Percentiles rank a stretch among this genome's conserved stretches.
Evolutionary conservation across 345 rosid species (phyloP).

Genomic region (sweet orange (Citrus sinensis)): DNA sequence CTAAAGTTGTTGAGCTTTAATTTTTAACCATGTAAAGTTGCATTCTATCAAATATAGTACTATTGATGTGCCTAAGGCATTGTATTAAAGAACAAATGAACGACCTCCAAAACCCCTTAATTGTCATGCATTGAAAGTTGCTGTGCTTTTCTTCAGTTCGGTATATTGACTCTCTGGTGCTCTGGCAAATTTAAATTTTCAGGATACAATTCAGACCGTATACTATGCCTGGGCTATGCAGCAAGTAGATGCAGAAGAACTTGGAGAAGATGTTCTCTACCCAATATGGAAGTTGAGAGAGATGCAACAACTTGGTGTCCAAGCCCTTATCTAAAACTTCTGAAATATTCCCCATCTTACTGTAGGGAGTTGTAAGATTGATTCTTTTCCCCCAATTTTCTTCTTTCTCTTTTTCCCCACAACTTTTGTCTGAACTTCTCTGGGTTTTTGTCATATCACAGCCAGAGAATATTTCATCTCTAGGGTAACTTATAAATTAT

Average conservation of each 20-base stretch:
- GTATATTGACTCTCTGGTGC: not conserved
- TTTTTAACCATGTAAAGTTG: not conserved
- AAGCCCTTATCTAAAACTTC: constrained; percentile 56
- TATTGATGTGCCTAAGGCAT: not conserved
- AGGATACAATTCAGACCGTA: constrained; percentile 89
- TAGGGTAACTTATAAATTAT: not conserved
- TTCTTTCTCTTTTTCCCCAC: not conserved
- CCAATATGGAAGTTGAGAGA: constrained; percentile 93
- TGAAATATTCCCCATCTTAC: not conserved
- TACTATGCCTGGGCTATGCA: constrained; percentile 93
- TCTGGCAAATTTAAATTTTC: not conserved
- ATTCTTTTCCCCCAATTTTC: not conserved
- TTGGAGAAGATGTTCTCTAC: constrained; percentile 76
- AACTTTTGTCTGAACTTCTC: constrained; percentile 1
- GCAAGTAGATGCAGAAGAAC: constrained; percentile 81
- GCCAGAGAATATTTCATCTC: not conserved
- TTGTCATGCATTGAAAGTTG: not conserved
- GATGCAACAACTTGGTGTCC: constrained; percentile 66
- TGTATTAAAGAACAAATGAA: not conserved
- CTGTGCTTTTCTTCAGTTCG: not conserved
- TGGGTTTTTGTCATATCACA: constrained; percentile 8
- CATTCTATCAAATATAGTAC: not conserved
- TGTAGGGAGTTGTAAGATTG: constrained; percentile 9
- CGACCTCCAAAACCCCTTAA: too few relatives aligned
- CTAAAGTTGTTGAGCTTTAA: not conserved